Base-by-base conservation (phyloP, 352 stramenopile species). In the Globisporangium nagaii region DNA sequence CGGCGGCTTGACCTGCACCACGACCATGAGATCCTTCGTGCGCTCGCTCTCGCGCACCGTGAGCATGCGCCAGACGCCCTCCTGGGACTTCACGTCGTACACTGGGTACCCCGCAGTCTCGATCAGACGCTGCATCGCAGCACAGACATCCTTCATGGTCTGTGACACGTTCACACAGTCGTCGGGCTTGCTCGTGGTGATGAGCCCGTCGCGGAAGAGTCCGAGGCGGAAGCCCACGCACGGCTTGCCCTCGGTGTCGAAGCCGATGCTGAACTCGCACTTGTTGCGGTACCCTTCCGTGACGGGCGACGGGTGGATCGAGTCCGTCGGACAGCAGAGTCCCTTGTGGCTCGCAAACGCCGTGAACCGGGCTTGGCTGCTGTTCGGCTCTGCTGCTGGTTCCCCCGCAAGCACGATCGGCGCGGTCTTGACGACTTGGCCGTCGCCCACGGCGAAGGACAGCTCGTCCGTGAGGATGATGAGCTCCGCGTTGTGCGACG, bases 251-350 rank as follows among this genome's bases (percentile, higher is more conserved):
- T 90, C 66, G 0, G 54, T 71, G 56, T 96, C 83, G 25, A 86
- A 81, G 36, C 95, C 95, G 63, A 98, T 91, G 36, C 86, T 99
- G 68, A 98, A 98, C 63, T 98, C 95, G 65, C 89, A 98, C 75
- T 99, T 99, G 83, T 99, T 99, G 31, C 96, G 79, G 69, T 98
- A 98, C 24, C 89, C 87, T 63, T 92, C 75, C 1, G 81, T 81
- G 40, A 75, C 60, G 2, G 92, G 93, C 25, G 88, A 97, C 13
- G 80, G 65, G 15, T 90, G 62, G 44, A 98, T 95, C 35, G 83
- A 78, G 36, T 98, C 77, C 63, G 97, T 86, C 0, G 79, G 68
- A 42, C 86, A 96, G 62, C 81, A 90, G 19, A 94, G 56, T 0
- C 81, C 81, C 49, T 90, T 92, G 73, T 94, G 81, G 49, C 80